phyloP scores from a whole-genome alignment of 2,329 filamentous ascomycete species.

The Fusarium setosum region DNA sequence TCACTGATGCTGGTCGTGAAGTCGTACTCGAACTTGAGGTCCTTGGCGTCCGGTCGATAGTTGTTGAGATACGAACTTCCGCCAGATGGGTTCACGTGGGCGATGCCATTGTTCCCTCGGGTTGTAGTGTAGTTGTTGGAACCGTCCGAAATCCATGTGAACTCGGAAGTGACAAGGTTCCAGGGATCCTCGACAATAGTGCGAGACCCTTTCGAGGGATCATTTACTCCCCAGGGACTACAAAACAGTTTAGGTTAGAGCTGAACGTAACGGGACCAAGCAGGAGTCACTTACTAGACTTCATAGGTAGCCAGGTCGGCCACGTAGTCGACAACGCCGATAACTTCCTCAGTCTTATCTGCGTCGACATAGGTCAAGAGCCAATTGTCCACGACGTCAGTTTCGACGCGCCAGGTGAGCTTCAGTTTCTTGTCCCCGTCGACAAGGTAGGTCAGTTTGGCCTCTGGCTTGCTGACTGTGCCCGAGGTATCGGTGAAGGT shows the following conservation, averaged over 20 bases:
- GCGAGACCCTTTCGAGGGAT: constrained; percentile 62
- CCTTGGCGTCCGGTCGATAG: constrained; percentile 59
- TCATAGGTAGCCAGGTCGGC: constrained; percentile 63
- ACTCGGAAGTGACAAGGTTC: constrained; percentile 57
- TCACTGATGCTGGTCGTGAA: constrained; percentile 50
- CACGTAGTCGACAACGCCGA: constrained; percentile 68
- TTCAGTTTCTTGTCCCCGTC: constrained; percentile 59
- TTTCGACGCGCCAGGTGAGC: constrained; percentile 69
- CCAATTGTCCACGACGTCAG: constrained; percentile 67
- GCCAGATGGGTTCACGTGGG: constrained; percentile 59
- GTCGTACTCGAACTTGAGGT: constrained; percentile 60
- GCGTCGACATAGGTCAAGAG: constrained; percentile 69
- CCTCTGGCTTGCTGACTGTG: constrained; percentile 63
- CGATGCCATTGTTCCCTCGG: constrained; percentile 69
- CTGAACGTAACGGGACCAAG: not conserved
- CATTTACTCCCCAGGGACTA: constrained; percentile 63
- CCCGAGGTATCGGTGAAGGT: constrained; percentile 61
- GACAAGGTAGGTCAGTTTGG: constrained; percentile 65
- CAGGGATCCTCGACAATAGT: constrained; percentile 60
- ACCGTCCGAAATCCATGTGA: constrained; percentile 65
- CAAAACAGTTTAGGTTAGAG: not conserved
- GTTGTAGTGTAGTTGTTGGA: constrained; percentile 61
- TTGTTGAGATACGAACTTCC: constrained; percentile 48
- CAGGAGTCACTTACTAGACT: constrained; percentile 54
- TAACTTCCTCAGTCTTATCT: constrained; percentile 56